phyloP scores from a whole-genome alignment of 305 asterid genomes.

The Fraxinus xanthoxyloides region DNA sequence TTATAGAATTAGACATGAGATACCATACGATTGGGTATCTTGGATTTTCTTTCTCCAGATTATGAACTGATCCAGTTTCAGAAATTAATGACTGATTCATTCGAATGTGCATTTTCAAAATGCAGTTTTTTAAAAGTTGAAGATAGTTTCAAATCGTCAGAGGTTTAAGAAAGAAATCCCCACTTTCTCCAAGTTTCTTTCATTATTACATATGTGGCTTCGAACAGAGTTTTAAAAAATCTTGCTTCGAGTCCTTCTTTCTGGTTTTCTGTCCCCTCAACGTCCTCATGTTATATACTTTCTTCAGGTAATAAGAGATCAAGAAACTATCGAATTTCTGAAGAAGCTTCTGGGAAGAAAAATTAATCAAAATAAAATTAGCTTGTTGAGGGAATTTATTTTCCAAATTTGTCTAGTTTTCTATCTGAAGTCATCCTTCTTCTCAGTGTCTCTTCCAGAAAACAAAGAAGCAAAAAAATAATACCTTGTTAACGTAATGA shows the following conservation, averaged over 20 bases:
- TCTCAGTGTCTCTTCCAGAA: conserved; percentile 1
- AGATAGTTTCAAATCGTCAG: background rate
- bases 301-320: background rate
- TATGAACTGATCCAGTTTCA: background rate
- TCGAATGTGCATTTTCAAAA: background rate
- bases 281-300: background rate
- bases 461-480: background rate
- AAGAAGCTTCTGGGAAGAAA: background rate
- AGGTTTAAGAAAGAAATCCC: background rate
- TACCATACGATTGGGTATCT: background rate
- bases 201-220: background rate
- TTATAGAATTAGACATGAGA: background rate
- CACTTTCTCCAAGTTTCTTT: background rate
- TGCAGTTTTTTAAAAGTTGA: background rate
- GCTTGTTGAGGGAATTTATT: background rate
- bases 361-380: background rate
- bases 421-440: background rate
- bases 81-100: background rate
- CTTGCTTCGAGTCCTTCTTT: background rate
- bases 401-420: background rate
- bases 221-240: background rate
- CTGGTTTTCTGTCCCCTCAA: background rate
- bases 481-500: conserved; percentile 80
- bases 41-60: background rate
- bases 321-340: background rate